phyloP scores from a whole-genome alignment of 768 basidiomycete species.

The Lactarius hengduanensis region DNA sequence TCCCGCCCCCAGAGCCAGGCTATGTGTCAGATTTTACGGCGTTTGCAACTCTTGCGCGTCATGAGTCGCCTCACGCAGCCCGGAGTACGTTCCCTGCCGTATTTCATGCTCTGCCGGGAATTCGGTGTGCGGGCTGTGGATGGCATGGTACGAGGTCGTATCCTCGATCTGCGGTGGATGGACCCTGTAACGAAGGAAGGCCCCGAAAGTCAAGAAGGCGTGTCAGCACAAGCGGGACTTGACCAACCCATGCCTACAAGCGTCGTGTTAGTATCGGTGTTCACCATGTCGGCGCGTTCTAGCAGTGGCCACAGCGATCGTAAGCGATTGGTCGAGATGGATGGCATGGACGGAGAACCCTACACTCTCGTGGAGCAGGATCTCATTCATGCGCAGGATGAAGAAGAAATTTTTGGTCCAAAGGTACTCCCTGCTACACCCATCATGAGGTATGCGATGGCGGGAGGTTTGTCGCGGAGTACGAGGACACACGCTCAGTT shows the following conservation, averaged over 20 bases:
- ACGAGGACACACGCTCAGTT: slow-evolving; percentile 69
- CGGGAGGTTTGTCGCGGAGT: slow-evolving; percentile 81
- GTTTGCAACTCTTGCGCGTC: slow-evolving; percentile 74
- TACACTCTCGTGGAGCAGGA: slow-evolving; percentile 44
- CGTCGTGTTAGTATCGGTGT: slow-evolving; percentile 29
- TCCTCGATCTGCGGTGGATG: slow-evolving; percentile 76
- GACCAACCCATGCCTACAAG: slow-evolving; percentile 30
- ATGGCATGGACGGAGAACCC: slow-evolving; percentile 42
- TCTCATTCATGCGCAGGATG: slow-evolving; percentile 40
- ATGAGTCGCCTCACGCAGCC: slow-evolving; percentile 74
- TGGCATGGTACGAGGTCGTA: slow-evolving; percentile 76
- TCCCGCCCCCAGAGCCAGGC: slow-evolving; percentile 39
- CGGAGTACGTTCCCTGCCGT: slow-evolving; percentile 62
- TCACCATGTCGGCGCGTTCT: slow-evolving; percentile 28
- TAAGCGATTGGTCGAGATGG: slow-evolving; percentile 34
- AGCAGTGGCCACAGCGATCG: slow-evolving; percentile 29
- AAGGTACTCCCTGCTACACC: slow-evolving; percentile 75
- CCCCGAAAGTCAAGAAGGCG: slow-evolving; percentile 35
- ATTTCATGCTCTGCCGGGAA: slow-evolving; percentile 80
- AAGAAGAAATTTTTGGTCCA: slow-evolving; percentile 64
- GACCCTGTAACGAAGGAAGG: slow-evolving; percentile 62
- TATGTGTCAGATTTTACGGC: slow-evolving; percentile 70
- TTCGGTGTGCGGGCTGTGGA: slow-evolving; percentile 82
- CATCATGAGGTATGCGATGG: slow-evolving; percentile 85
- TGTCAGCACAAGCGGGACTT: slow-evolving; percentile 29